phyloP scores from a whole-genome alignment of 139 green algal genomes.

The Closterium sp. region DNA sequence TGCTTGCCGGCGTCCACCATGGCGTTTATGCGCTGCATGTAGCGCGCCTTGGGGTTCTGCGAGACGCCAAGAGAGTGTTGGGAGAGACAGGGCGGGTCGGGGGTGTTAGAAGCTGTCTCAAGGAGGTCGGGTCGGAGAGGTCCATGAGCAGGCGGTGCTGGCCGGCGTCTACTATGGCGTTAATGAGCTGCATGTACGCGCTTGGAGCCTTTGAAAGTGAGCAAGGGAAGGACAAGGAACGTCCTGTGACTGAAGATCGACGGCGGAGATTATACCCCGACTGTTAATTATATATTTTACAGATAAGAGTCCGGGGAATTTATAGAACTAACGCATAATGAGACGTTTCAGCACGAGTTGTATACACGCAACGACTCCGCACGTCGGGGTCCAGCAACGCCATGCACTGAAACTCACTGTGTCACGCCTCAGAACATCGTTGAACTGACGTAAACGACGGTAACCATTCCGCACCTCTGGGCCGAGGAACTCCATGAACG shows the following conservation, averaged over 20 bases:
- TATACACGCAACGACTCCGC: not conserved
- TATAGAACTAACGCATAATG: not conserved
- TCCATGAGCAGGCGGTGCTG: too few relatives aligned
- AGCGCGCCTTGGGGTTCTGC: conserved; percentile 1
- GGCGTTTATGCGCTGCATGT: conserved; percentile 8
- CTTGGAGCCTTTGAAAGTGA: too few relatives aligned
- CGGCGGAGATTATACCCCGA: too few relatives aligned
- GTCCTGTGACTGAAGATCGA: too few relatives aligned
- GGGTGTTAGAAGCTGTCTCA: not conserved
- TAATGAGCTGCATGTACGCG: too few relatives aligned
- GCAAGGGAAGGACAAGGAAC: too few relatives aligned
- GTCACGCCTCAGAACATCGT: not conserved
- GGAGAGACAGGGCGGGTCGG: not conserved
- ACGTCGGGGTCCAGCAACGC: not conserved
- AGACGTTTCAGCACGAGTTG: not conserved
- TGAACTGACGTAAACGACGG: not conserved
- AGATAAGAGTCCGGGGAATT: too few relatives aligned
- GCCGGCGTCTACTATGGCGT: too few relatives aligned
- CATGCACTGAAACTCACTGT: too few relatives aligned
- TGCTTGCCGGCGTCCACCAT: conserved; percentile 44
- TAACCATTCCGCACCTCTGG: not conserved
- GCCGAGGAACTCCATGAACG: not conserved
- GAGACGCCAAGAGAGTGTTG: not conserved
- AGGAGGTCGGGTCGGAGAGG: too few relatives aligned
- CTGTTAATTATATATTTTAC: too few relatives aligned